Conservation (phyloP, 2,329 filamentous ascomycete genomes). For the Xylaria polymorpha region DNA sequence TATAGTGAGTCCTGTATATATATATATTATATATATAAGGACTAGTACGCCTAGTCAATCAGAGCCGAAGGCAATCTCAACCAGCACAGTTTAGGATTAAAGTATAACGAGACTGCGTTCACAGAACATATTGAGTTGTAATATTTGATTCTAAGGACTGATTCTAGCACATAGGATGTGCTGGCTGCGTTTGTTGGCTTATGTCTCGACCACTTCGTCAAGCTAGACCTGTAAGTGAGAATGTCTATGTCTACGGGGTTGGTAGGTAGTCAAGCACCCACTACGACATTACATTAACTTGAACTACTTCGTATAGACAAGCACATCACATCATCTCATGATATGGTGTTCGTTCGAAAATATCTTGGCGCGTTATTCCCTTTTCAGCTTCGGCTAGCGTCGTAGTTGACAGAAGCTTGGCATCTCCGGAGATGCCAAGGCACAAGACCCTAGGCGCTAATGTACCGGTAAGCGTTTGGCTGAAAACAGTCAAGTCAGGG, state of each 20-base stretch:
- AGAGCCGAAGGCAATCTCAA: too few relatives aligned
- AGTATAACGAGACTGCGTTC: too few relatives aligned
- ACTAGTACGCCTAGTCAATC: too few relatives aligned
- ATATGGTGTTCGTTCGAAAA: neutral
- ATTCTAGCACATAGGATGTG: neutral
- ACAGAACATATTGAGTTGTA: neutral
- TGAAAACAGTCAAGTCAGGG: neutral
- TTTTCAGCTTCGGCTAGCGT: neutral
- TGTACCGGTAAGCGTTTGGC: neutral
- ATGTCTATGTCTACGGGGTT: neutral
- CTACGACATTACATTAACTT: neutral
- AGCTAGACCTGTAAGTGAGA: neutral
- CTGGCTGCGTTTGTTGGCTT: neutral
- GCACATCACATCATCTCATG: neutral
- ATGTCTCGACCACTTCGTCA: neutral
- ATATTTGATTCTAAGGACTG: neutral
- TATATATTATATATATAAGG: too few relatives aligned
- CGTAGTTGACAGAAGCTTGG: neutral
- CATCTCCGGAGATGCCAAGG: conserved; percentile 7
- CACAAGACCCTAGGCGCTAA: neutral
- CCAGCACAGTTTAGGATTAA: too few relatives aligned
- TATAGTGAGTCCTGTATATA: too few relatives aligned
- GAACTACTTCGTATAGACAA: too few relatives aligned
- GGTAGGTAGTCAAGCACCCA: neutral
- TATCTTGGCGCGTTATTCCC: neutral